A percentile compares a stretch with the other conserved stretches of the same genome.
These are phyloP conservation scores for Talaromyces sp. DNA, from an alignment of 2,329 filamentous ascomycete species.

Conservation along the genomic window DNA sequence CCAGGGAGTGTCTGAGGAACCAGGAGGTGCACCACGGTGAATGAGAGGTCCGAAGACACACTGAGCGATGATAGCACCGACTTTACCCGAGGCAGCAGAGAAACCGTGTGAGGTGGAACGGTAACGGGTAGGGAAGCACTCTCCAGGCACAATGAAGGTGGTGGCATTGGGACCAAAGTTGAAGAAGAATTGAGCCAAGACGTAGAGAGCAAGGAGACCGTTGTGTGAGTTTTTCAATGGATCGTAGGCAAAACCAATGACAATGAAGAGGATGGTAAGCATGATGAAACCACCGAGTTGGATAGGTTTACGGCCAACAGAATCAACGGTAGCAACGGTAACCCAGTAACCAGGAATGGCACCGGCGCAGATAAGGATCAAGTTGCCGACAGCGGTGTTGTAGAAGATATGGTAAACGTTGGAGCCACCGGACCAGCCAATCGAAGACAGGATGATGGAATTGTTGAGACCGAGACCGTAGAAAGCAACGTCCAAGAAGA, in stretches of 20 bases:
- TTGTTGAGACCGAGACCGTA: constrained; percentile 75
- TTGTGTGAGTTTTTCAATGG: constrained; percentile 35
- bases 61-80: constrained; percentile 68
- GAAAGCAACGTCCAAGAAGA: constrained; percentile 61
- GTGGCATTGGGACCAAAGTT: constrained; percentile 58
- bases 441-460: constrained; percentile 66
- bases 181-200: constrained; percentile 63
- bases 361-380: constrained; percentile 75
- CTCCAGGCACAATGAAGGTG: constrained; percentile 64
- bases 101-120: constrained; percentile 65
- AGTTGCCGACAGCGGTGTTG: constrained; percentile 74
- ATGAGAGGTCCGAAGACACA: constrained; percentile 63
- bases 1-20: constrained; percentile 60
- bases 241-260: constrained; percentile 61
- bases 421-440: constrained; percentile 65
- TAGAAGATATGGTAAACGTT: constrained; percentile 68
- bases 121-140: constrained; percentile 64
- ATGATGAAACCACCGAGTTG: constrained; percentile 63
- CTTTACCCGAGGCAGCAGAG: constrained; percentile 65
- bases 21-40: constrained; percentile 54
- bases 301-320: constrained; percentile 73
- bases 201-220: constrained; percentile 60
- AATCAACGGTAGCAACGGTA: constrained; percentile 71
- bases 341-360: constrained; percentile 82
- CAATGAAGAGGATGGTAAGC: constrained; percentile 61